Base-by-base conservation (phyloP, 1,139 yeast species). In the Yamadazyma membranifaciens region DNA sequence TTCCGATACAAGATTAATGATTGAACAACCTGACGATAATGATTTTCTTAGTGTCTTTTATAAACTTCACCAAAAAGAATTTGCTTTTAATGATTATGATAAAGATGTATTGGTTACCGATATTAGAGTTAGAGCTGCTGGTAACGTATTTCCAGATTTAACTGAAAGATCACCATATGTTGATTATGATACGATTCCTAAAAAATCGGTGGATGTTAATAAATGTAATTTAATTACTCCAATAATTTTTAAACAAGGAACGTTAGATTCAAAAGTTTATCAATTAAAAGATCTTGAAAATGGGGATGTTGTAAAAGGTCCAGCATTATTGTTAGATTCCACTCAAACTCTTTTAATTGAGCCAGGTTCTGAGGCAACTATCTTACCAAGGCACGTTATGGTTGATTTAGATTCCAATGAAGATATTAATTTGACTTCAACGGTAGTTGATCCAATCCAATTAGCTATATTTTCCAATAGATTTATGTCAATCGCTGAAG, bases 61-160 rank as follows among this genome's bases (percentile, higher is more conserved):
- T 33, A 59, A 63, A 6, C 61, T 69, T 41, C 92, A 85, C 55
- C 67, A 73, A 48, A 73, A 77, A 44, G 91, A 85, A 56, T 85
- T 84, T 63, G 91, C 91, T 0, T 85, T 85, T 56, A 61, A 76
- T 7, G 77, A 82, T 47, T 55, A 56, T 10, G 77, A 79, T 20
- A 74, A 84, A 35, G 72, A 69, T 4, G 52, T 55, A 2, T 15
- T 53, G 20, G 45, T 55, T 3, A 43, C 52, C 15, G 57, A 55
- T 36, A 43, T 55, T 10, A 46, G 57, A 33, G 50, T 49, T 3
- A 48, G 52, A 43, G 49, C 48, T 6, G 34, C 48, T 13, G 52
- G 52, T 35, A 49, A 55, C 47, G 22, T 72, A 88, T 40, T 37
- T 9, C 15, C 22, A 4, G 39, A 43, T 25, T 40, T 42, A 31